Conservation (phyloP, 768 basidiomycete species). For the Suillus ampliporus region DNA sequence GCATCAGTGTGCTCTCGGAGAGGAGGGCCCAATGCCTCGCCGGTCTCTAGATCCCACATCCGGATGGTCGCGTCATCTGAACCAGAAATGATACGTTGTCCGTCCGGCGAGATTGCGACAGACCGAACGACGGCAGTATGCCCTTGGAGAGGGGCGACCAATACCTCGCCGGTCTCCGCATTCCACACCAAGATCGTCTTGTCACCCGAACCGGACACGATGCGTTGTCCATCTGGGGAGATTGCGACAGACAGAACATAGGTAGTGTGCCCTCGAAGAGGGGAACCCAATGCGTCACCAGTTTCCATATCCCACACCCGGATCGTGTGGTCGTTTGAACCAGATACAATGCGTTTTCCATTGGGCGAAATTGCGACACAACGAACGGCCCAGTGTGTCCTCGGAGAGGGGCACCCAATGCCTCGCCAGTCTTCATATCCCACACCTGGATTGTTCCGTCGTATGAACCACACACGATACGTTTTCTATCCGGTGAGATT, state of each 20-base stretch:
- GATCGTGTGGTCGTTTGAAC: slow-evolving; percentile 33
- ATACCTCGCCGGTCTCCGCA: slow-evolving; percentile 20
- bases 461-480: slow-evolving; percentile 5
- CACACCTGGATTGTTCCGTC: slow-evolving; percentile 17
- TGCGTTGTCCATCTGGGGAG: slow-evolving; percentile 36
- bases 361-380: slow-evolving; percentile 17
- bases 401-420: slow-evolving; percentile 8
- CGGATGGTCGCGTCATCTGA: slow-evolving; percentile 3
- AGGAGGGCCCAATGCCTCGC: slow-evolving; percentile 9
- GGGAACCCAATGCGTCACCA: slow-evolving; percentile 27
- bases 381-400: slow-evolving; percentile 8
- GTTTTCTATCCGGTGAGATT: slow-evolving; percentile 12
- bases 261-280: slow-evolving; percentile 32
- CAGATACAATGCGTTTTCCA: slow-evolving; percentile 30
- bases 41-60: slow-evolving; percentile 7
- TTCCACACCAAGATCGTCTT: slow-evolving; percentile 37
- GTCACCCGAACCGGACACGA: slow-evolving; percentile 39
- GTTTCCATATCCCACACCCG: slow-evolving; percentile 34
- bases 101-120: slow-evolving; percentile 13
- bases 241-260: slow-evolving; percentile 37
- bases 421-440: slow-evolving; percentile 15
- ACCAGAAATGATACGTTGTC: slow-evolving; percentile 5
- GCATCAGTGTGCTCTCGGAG: slow-evolving; percentile 3
- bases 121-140: background rate
- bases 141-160: background rate